Evolutionary conservation across 306 rosid genomes (phyloP), one percentile per base, ranked within the genome.

Genomic region (Cercis canadensis): DNA sequence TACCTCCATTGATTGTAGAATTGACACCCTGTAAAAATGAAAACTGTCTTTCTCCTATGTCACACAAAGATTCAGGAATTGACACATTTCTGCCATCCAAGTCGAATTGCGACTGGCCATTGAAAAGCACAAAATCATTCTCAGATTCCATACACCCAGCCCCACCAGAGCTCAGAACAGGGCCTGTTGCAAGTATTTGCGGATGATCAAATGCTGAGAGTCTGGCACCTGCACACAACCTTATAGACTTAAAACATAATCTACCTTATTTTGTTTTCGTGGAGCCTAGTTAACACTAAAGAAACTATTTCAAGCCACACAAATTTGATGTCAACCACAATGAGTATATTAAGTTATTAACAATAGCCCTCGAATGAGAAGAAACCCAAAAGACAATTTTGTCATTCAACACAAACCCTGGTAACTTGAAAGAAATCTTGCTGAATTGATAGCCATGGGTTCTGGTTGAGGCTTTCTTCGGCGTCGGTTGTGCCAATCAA

Each of bases 401-500:
- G 41, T 24, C 2, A 24, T 24, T 24, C 29, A 24, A 62, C 64
- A 13, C 81, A 64, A 72, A 88, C 95, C 92, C 84, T 81, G 87
- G 82, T 81, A 84, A 73, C 59, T 61, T 29, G 88, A 71, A 64
- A 73, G 75, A 68, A 81, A 83, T 54, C 80, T 75, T 61, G 83
- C 89, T 21, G 85, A 78, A 74, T 79, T 71, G 21, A 51, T 15
- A 13, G 78, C 43, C 43, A 80, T 45, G 39, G 87, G 57, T 21
- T 80, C 88, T 0, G 83, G 80, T 24, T 82, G 97, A 24, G 90
- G 84, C 79, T 91, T 88, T 80, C 96, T 86, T 72, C 96, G 80
- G 36, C 92, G 82, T 63, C 83, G 69, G 81, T 91, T 91, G 75
- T 90, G 96, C 50, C 92, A 90, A 66, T 83, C 97, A 64, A 91